Evolutionary conservation across 305 asterid genomes (phyloP), one percentile per base, ranked within the genome.

Genomic region (Rubia tinctorum): DNA sequence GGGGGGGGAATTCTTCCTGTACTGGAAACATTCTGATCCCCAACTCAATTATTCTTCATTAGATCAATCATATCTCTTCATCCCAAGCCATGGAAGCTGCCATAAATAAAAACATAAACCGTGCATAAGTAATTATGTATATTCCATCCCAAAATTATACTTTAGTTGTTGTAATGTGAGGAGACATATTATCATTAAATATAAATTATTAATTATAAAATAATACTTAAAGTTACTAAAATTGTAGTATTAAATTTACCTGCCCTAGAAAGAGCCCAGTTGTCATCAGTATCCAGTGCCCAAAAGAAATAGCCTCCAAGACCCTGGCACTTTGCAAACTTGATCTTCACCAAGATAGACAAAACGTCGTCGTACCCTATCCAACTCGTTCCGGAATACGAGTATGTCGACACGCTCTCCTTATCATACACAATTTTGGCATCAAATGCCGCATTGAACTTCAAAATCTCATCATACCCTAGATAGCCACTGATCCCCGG

Each of bases 251-350:
- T 9, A 6, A 62, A n/a, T 17, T 61, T 71, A 90, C 91, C 89
- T 84, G 90, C 77, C 77, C 69, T 80, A 58, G 95, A 85, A 70
- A 89, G 83, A 23, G 77, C 79, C 95, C 89, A 91, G 30, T 84
- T 76, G 73, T 84, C 87, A 64, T 71, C 79, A 68, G 25, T 70
- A 70, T 89, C 92, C 59, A 90, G 86, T 7, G 85, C 91, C 95
- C 93, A 89, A 40, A 87, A 86, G 75, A 90, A 90, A 79, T 90
- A 90, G 3, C 95, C 95, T 14, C 90, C 91, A 78, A 88, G 86
- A 5, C 83, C 88, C 73, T 82, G 84, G 18, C 72, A 80, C 78
- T 82, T 84, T 1, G 89, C 88, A 78, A 66, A 89, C 82, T 75
- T 79, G 14, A 85, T 64, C 85, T 86, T 89, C 14, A 77, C 25